Base-by-base conservation (phyloP, 306 rosid genomes). In the Gastrolobium bilobum region DNA sequence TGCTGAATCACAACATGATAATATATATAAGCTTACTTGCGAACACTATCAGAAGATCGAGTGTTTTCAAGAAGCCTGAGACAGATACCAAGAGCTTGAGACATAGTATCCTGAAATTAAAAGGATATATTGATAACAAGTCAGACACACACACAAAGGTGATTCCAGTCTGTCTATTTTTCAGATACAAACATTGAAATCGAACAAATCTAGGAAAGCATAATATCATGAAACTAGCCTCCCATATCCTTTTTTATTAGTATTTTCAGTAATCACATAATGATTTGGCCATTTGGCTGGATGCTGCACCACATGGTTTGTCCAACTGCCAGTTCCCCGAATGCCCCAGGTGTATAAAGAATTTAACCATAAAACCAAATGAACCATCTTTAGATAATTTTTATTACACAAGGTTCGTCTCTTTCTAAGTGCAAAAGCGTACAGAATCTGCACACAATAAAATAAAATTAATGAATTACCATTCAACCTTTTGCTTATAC, bases 71-170 rank as follows among this genome's bases (percentile, higher is more conserved):
- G 92, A 84, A 92, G 95, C 88, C 95, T 90, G 62, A 92, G 96
- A 88, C 97, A 94, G 81, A 94, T 94, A 56, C 89, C 93, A 80
- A 94, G 97, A 82, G 97, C 97, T 89, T 87, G 97, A 83, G 89
- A 92, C 92, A 91, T 91, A 76, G 87, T 87, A 31, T 88, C 97
- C 99, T 94, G 94, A 57, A 69, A 79, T 65, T 73, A 47, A 61
- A 54, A 74, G 75, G 71, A 80, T 56, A 48, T 4, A 40, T 15
- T 82, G 59, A 46, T 37, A 78, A 62, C 50, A 74, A 61, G 47
- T 52, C 76, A 73, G 74, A 42, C 51, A 77, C 42, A n/a, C 26
- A 71, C 5, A 37, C 42, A 72, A 72, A 66, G 60, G 46, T 52
- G 47, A 71, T 52, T 71, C 53, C 47, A 67, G 77, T 8, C 51